Evolutionary conservation across 2,329 filamentous ascomycete genomes (phyloP), one percentile per base, ranked within the genome.

Genomic region (Penicillium sp.): DNA sequence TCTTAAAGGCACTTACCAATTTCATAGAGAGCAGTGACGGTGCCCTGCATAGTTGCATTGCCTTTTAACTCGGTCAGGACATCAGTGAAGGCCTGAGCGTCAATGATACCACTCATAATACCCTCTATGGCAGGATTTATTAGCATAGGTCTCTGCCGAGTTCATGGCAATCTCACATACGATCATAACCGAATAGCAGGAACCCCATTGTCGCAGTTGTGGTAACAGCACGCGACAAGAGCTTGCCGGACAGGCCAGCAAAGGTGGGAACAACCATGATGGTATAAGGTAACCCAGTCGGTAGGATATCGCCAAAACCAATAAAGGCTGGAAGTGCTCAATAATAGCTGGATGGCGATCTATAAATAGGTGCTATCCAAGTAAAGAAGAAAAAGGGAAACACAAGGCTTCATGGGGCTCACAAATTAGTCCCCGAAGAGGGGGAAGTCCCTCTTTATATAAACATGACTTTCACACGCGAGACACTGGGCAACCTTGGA

Each of bases 161-260:
- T 14, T 36, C 2, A 19, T 10, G 22, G 7, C n/a, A 14, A 16
- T 3, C 14, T 6, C 8, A 41, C 50, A 38, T 38, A 73, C 69
- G 81, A 56, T 83, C 80, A 61, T 83, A 83, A 41, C 80, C 81
- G 57, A 83, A 83, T 17, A 84, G 77, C 14, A 84, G 69, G 70
- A 85, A 85, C 4, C 81, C 83, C 7, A 49, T 44, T 7, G 52
- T 54, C 22, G 52, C 45, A 35, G 45, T 44, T 25, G 45, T 54
- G 17, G 19, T 35, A 14, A 49, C 52, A 9, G 52, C 19, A 25
- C 38, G 19, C 45, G 30, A 26, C 31, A 55, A 46, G 14, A n/a
- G 25, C 12, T 16, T 38, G 37, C 51, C 51, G 28, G 51, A 55
- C 22, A 50, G 31, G 26, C 45, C 52, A 25, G 52, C 52, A 17